Percentiles rank a stretch among this genome's conserved stretches.
These are phyloP conservation scores for Cenchrus purpureus DNA, from an alignment of 176 grass and related monocot species.

Conservation along the genomic window DNA sequence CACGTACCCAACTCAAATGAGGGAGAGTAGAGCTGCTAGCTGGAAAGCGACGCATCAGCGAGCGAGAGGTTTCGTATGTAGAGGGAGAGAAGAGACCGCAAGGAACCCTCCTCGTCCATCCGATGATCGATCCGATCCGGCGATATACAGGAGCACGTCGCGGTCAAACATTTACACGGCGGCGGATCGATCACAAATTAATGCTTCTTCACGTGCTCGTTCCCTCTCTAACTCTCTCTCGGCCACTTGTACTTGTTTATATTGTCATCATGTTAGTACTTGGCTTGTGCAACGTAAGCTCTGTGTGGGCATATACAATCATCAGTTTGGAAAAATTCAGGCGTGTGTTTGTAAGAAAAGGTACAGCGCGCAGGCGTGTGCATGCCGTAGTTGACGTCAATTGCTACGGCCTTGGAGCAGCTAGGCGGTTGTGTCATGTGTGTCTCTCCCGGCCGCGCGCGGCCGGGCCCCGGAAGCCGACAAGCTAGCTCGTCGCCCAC, in stretches of 20 bases:
- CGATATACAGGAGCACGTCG: background rate
- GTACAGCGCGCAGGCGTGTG: constrained; percentile 1
- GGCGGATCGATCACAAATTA: background rate
- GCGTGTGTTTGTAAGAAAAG: background rate
- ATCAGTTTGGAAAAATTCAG: background rate
- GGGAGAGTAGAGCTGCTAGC: too few relatives aligned
- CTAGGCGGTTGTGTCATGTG: constrained; percentile 30
- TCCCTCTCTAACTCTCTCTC: background rate
- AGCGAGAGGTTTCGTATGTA: background rate
- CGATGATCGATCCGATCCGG: background rate
- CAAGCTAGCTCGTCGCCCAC: background rate
- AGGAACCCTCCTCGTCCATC: constrained; percentile 23
- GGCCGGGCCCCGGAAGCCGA: constrained; percentile 48
- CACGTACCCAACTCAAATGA: background rate
- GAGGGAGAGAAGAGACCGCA: constrained; percentile 24
- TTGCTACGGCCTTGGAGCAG: constrained; percentile 3
- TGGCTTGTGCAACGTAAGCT: background rate
- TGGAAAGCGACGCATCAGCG: background rate
- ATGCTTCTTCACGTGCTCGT: constrained; percentile 31
- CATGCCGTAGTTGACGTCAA: constrained; percentile 37
- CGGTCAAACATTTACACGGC: constrained; percentile 32
- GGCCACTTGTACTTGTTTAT: background rate
- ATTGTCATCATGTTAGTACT: background rate
- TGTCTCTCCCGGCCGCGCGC: background rate
- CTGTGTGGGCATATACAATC: too few relatives aligned